phyloP scores from a whole-genome alignment of 2,329 filamentous ascomycete species.

The Trichoderma sp. region DNA sequence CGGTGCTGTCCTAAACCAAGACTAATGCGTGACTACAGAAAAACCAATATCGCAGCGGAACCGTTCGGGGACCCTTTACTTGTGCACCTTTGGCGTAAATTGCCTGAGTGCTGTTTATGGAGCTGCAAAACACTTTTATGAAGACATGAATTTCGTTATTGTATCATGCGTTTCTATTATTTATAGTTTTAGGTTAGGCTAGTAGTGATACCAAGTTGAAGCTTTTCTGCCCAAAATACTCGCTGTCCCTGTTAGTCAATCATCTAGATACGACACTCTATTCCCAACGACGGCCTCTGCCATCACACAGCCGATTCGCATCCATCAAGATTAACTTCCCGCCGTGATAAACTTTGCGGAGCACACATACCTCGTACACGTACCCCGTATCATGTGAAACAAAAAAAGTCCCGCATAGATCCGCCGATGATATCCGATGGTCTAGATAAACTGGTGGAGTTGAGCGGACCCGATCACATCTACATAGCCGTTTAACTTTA shows the following conservation, averaged over 20 bases:
- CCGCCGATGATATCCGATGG: background rate
- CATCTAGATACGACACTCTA: background rate
- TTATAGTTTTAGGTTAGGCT: background rate
- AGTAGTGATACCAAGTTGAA: background rate
- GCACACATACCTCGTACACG: background rate
- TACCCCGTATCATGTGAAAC: background rate
- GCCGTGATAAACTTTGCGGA: background rate
- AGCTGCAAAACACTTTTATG: constrained; percentile 1
- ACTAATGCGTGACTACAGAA: constrained; percentile 18
- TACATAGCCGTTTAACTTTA: background rate
- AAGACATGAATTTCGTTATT: constrained; percentile 4
- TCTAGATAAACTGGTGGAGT: background rate
- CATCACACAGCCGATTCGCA: background rate
- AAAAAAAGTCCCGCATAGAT: background rate
- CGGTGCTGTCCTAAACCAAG: background rate
- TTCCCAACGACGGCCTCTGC: background rate
- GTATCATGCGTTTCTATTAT: background rate
- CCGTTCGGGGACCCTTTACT: constrained; percentile 19
- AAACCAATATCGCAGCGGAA: constrained; percentile 15
- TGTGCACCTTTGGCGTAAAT: constrained; percentile 18
- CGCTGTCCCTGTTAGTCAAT: background rate
- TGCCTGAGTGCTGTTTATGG: background rate
- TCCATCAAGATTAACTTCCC: background rate
- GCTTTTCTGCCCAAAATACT: background rate
- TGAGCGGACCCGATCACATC: background rate